Percentiles rank a stretch among this genome's conserved stretches.
Conservation (phyloP, 1,284 basidiomycete species). For the Cryptococcus neoformans region DNA sequence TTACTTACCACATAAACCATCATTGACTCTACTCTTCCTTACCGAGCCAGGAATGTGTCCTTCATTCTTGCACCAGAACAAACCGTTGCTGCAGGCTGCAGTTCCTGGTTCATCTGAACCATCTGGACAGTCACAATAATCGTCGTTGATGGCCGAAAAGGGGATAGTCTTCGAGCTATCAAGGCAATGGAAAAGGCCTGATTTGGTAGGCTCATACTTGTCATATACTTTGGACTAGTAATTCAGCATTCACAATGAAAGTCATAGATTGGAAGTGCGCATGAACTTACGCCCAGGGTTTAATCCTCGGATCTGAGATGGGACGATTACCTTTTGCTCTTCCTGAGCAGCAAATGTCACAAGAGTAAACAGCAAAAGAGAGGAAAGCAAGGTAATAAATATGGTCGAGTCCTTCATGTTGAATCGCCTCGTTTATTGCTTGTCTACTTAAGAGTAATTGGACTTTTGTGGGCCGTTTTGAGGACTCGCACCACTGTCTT, state of each 20-base stretch:
- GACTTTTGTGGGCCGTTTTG: too few species aligned
- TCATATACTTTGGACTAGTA: conserved; percentile 17
- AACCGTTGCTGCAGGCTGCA: conserved; percentile 64
- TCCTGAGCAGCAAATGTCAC: background rate
- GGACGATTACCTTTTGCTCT: conserved; percentile 12
- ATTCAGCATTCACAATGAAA: background rate
- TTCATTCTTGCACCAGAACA: conserved; percentile 83
- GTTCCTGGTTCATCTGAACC: conserved; percentile 95
- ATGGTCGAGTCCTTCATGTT: conserved; percentile 1
- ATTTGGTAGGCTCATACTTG: conserved; percentile 15
- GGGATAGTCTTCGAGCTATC: conserved; percentile 49
- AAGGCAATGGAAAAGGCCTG: conserved; percentile 38
- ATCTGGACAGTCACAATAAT: conserved; percentile 91
- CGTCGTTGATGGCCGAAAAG: conserved; percentile 82
- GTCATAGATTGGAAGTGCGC: too few species aligned
- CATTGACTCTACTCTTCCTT: conserved; percentile 79
- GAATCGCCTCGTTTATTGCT: too few species aligned
- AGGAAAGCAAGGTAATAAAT: background rate
- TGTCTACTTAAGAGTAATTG: too few species aligned
- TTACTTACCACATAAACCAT: conserved; percentile 85
- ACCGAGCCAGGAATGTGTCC: conserved; percentile 83
- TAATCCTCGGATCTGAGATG: conserved; percentile 22
- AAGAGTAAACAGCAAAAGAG: conserved; percentile 3
- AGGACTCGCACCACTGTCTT: too few species aligned
- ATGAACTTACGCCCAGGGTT: conserved; percentile 24